A percentile compares a stretch with the other conserved stretches of the same genome.
phyloP scores from a whole-genome alignment of 164 flowering plant genomes.

The Piper betle region DNA sequence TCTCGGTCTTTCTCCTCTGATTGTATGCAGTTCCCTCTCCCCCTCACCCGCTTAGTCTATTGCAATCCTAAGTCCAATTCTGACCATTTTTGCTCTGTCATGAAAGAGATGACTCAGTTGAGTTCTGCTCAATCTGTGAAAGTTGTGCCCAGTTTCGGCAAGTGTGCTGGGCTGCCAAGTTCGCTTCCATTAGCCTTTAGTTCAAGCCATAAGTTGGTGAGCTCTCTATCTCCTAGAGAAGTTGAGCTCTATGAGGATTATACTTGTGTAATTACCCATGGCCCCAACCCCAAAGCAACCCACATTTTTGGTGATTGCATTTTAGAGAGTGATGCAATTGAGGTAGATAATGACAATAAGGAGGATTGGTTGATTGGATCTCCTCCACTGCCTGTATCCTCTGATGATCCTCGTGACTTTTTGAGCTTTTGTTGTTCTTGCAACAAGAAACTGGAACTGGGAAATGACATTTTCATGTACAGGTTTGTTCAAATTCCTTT shows the following conservation, averaged over 20 bases:
- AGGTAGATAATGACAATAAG: conserved; percentile 14
- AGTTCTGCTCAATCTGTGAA: conserved; percentile 12
- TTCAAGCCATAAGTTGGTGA: not conserved
- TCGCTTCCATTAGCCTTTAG: conserved; percentile 34
- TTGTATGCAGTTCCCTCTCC: conserved; percentile 22
- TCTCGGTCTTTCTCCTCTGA: not conserved
- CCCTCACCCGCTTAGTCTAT: conserved; percentile 3
- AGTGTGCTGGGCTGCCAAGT: conserved; percentile 14
- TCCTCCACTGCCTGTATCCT: not conserved
- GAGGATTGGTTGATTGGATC: not conserved
- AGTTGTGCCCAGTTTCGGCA: conserved; percentile 14
- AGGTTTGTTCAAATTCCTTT: conserved; percentile 28
- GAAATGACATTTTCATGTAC: conserved; percentile 84
- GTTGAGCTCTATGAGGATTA: conserved; percentile 82
- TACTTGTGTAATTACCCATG: conserved; percentile 60
- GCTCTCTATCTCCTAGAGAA: conserved; percentile 31
- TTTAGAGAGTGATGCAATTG: conserved; percentile 30
- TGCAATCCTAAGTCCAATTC: conserved; percentile 9
- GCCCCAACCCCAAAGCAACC: conserved; percentile 61
- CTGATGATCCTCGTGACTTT: conserved; percentile 26
- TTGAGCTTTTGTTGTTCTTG: conserved; percentile 63
- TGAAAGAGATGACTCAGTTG: not conserved
- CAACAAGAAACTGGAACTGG: conserved; percentile 59
- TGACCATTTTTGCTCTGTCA: not conserved
- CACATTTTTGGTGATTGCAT: conserved; percentile 78